Percentiles rank a stretch among this genome's conserved stretches.
These are phyloP conservation scores for Tulasnella sp. DNA, from an alignment of 768 basidiomycete genomes.

Conservation along the genomic window DNA sequence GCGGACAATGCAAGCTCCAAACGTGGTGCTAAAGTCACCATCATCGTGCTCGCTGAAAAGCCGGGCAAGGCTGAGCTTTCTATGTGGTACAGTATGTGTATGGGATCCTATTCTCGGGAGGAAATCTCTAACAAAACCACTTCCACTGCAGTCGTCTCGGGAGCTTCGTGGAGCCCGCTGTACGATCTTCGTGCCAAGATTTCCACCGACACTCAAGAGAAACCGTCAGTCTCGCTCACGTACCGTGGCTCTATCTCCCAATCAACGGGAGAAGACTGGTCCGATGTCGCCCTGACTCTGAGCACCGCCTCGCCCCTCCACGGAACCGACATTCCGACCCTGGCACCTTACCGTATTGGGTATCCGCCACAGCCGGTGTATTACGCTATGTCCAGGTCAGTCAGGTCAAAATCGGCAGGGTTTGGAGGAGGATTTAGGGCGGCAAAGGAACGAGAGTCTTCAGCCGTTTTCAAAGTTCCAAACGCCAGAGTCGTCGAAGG, in stretches of 20 bases:
- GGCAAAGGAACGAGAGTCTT: no score
- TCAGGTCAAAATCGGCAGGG: background rate
- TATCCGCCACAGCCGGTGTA: background rate
- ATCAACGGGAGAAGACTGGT: conserved; percentile 19
- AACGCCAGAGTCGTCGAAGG: conserved; percentile 1
- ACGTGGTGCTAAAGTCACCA: conserved; percentile 26
- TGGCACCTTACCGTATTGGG: conserved; percentile 14
- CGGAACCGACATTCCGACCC: conserved; percentile 13
- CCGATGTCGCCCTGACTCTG: conserved; percentile 13
- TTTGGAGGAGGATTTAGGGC: background rate
- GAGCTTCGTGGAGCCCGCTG: conserved; percentile 40
- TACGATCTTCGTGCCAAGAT: conserved; percentile 50
- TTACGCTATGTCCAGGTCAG: background rate
- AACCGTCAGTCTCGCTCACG: conserved; percentile 6
- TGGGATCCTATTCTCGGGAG: background rate
- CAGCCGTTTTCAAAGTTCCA: background rate
- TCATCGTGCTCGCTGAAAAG: conserved; percentile 34
- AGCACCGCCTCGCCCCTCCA: conserved; percentile 17
- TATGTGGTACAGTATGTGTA: conserved; percentile 41
- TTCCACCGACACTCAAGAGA: conserved; percentile 27
- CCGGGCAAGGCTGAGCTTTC: conserved; percentile 32
- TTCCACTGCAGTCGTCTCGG: conserved; percentile 32
- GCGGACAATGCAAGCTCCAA: conserved; percentile 10
- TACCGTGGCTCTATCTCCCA: conserved; percentile 19
- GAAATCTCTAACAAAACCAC: background rate